These are phyloP conservation scores for Kwoniella shivajii DNA, from an alignment of 1,284 basidiomycete species.

Conservation along the genomic window DNA sequence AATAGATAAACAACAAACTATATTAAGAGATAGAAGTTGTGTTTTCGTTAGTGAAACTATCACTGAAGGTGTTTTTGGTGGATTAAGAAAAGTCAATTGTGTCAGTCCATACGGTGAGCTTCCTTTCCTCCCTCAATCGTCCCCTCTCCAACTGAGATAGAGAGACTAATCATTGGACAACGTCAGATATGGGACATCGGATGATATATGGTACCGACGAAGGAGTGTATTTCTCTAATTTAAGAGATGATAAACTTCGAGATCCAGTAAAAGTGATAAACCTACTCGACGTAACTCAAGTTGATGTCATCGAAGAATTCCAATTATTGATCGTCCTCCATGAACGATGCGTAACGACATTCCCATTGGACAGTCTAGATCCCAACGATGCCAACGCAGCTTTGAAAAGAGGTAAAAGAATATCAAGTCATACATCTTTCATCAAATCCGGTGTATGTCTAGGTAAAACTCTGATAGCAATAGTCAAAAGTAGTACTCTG, in stretches of 20 bases:
- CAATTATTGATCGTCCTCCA: slow-evolving; percentile 93
- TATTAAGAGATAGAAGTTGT: slow-evolving; percentile 77
- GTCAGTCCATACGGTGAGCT: slow-evolving; percentile 89
- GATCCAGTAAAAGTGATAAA: slow-evolving; percentile 90
- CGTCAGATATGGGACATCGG: slow-evolving; percentile 74
- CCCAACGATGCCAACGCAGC: slow-evolving; percentile 86
- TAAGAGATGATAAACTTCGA: slow-evolving; percentile 69
- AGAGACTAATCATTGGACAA: neutral
- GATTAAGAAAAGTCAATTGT: slow-evolving; percentile 84
- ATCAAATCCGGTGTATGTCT: slow-evolving; percentile 96
- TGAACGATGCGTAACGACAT: slow-evolving; percentile 95
- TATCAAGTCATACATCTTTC: slow-evolving; percentile 95
- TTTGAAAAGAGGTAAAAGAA: slow-evolving; percentile 89
- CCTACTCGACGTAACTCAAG: slow-evolving; percentile 85
- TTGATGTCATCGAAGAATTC: slow-evolving; percentile 96
- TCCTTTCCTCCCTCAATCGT: neutral
- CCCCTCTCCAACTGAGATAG: neutral
- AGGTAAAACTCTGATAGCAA: slow-evolving; percentile 91
- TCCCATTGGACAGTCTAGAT: slow-evolving; percentile 91
- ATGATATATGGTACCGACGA: slow-evolving; percentile 97
- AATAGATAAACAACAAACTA: slow-evolving; percentile 86
- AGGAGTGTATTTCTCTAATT: slow-evolving; percentile 90
- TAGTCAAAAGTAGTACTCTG: slow-evolving; percentile 92
- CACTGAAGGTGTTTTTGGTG: slow-evolving; percentile 80
- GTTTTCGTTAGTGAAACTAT: slow-evolving; percentile 86